A percentile compares a stretch with the other conserved stretches of the same genome.
phyloP scores from a whole-genome alignment of 2,329 filamentous ascomycete species.

The Cladosporium sp. region DNA sequence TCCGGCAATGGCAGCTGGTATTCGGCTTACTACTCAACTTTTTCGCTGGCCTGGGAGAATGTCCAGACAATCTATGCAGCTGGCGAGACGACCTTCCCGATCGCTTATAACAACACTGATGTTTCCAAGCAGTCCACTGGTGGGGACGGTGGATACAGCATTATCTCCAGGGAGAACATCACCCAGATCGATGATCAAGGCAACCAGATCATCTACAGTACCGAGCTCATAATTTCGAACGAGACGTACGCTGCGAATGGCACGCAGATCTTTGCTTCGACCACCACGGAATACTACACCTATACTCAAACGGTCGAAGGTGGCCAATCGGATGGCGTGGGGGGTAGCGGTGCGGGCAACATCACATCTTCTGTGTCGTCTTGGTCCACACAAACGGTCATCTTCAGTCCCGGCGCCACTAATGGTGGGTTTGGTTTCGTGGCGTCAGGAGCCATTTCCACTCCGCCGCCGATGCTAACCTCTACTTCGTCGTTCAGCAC shows the following conservation, averaged over 20 bases:
- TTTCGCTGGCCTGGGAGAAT: slow-evolving; percentile 25
- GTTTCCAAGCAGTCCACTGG: slow-evolving; percentile 14
- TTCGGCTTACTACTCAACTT: slow-evolving; percentile 27
- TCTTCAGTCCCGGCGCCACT: background rate
- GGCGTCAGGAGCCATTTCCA: slow-evolving; percentile 7
- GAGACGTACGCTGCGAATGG: slow-evolving; percentile 21
- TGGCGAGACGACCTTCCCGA: slow-evolving; percentile 18
- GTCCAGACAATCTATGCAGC: slow-evolving; percentile 25
- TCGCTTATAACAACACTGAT: slow-evolving; percentile 17
- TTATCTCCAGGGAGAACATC: slow-evolving; percentile 16
- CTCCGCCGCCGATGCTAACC: slow-evolving; percentile 8
- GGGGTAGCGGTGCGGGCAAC: slow-evolving; percentile 19
- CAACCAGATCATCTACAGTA: slow-evolving; percentile 18
- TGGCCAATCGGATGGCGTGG: too few relatives aligned
- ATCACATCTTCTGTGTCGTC: slow-evolving; percentile 17
- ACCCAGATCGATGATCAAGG: slow-evolving; percentile 14
- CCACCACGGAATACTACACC: slow-evolving; percentile 23
- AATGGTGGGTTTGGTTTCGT: slow-evolving; percentile 9
- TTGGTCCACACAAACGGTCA: slow-evolving; percentile 8
- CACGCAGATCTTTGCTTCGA: slow-evolving; percentile 21
- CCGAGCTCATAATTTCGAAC: slow-evolving; percentile 21
- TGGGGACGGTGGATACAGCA: slow-evolving; percentile 18
- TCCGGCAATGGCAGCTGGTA: slow-evolving; percentile 27
- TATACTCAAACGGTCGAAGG: slow-evolving; percentile 14
- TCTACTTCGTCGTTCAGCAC: slow-evolving; percentile 19